Percentiles rank a stretch among this genome's conserved stretches.
Conservation (phyloP, 306 rosid species). For the Malus fusca region DNA sequence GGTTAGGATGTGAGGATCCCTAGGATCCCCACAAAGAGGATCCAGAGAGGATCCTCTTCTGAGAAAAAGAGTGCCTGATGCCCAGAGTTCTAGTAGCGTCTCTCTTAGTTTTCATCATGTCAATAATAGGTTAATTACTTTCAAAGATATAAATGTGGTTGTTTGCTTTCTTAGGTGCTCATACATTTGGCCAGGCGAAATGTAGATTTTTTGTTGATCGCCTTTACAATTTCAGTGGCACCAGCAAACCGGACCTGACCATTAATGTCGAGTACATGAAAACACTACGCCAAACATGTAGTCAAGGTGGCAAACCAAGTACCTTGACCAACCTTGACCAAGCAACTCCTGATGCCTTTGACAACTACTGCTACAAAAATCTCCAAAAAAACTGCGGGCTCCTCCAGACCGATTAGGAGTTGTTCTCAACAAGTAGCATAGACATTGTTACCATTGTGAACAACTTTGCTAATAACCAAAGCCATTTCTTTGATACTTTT, state of each 20-base stretch:
- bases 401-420: conserved; percentile 30
- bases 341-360: conserved; percentile 25
- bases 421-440: conserved; percentile 18
- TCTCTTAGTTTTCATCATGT: too few relatives aligned
- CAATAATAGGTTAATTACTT: too few relatives aligned
- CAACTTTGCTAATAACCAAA: conserved; percentile 19
- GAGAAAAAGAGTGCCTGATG: too few relatives aligned
- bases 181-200: conserved; percentile 36
- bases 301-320: conserved; percentile 2
- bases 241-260: conserved; percentile 15
- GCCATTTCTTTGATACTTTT: conserved; percentile 23
- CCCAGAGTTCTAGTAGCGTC: too few relatives aligned
- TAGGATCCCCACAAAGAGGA: too few relatives aligned
- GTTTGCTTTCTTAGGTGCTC: conserved; percentile 17
- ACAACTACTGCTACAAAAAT: conserved; percentile 34
- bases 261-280: conserved; percentile 13
- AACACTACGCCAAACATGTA: conserved; percentile 26
- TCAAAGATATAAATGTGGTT: too few relatives aligned
- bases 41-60: too few relatives aligned
- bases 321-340: conserved; percentile 21
- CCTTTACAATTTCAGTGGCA: conserved; percentile 17
- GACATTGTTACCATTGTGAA: conserved; percentile 21
- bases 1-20: too few relatives aligned
- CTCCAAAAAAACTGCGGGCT: conserved; percentile 30
- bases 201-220: conserved; percentile 3